Percentiles rank a stretch among this genome's conserved stretches.
Evolutionary conservation across 116 monocot genomes (phyloP).

Genomic region (Cymodocea nodosa): DNA sequence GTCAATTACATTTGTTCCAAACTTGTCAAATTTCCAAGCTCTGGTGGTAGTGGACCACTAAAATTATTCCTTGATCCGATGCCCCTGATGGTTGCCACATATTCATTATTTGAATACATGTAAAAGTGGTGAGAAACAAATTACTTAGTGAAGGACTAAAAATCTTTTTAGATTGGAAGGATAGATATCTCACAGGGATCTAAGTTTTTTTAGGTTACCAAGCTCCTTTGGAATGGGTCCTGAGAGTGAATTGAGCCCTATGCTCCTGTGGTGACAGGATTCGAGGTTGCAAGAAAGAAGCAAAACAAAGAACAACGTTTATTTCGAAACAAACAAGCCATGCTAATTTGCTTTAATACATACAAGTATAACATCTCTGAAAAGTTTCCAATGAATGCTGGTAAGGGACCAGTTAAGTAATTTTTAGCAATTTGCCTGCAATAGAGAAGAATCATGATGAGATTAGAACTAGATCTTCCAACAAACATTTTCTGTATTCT

Average conservation of each 20-base stretch:
- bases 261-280: conserved; percentile 2
- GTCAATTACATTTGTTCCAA: conserved; percentile 43
- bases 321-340: too few species aligned
- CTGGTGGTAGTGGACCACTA: conserved; percentile 36
- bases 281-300: background rate
- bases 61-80: conserved; percentile 13
- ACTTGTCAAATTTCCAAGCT: conserved; percentile 60
- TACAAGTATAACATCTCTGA: conserved; percentile 9
- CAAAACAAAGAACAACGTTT: background rate
- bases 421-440: conserved; percentile 57
- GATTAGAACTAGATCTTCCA: background rate
- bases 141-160: background rate
- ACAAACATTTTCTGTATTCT: too few species aligned
- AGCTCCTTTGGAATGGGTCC: conserved; percentile 20
- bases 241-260: conserved; percentile 15
- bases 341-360: background rate
- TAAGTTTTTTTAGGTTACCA: conserved; percentile 14
- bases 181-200: conserved; percentile 8
- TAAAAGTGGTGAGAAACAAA: too few species aligned
- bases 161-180: background rate
- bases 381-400: conserved; percentile 60
- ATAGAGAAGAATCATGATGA: background rate
- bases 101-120: background rate
- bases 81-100: conserved; percentile 21
- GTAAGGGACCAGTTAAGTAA: conserved; percentile 65